phyloP scores from a whole-genome alignment of 345 rosid genomes.

The Kandelia obovata region DNA sequence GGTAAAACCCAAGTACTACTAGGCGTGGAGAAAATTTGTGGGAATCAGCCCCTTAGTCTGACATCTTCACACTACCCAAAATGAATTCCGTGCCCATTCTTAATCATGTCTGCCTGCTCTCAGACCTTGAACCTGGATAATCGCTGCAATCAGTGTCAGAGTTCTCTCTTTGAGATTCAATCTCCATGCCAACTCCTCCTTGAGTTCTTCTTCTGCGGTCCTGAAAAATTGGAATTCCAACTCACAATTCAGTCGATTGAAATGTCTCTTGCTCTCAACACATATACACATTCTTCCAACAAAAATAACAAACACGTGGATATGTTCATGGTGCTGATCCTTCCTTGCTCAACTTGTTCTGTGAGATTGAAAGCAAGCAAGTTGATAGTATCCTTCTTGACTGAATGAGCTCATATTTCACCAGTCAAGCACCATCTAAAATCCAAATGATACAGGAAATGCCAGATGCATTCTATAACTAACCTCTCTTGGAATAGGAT shows the following conservation, averaged over 20 bases:
- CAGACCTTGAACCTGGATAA: slow-evolving; percentile 57
- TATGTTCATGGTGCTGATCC: too few species aligned
- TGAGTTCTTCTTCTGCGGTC: slow-evolving; percentile 68
- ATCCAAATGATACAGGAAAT: too few species aligned
- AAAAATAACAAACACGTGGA: too few species aligned
- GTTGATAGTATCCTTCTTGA: too few species aligned
- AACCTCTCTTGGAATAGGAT: slow-evolving; percentile 96
- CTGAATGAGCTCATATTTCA: too few species aligned
- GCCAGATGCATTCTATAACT: slow-evolving; percentile 6
- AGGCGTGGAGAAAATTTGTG: slow-evolving; percentile 2
- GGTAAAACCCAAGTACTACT: slow-evolving; percentile 21
- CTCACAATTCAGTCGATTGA: background rate
- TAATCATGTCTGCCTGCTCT: slow-evolving; percentile 40
- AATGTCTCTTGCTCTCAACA: background rate
- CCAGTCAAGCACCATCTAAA: too few species aligned
- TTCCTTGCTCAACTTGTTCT: slow-evolving; percentile 40
- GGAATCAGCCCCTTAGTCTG: slow-evolving; percentile 4
- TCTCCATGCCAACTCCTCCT: slow-evolving; percentile 60
- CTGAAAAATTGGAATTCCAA: slow-evolving; percentile 34
- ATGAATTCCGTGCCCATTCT: background rate
- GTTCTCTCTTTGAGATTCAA: slow-evolving; percentile 61
- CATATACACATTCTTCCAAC: too few species aligned
- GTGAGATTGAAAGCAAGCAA: too few species aligned
- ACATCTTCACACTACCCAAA: slow-evolving; percentile 4
- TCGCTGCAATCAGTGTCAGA: slow-evolving; percentile 73